phyloP scores from a whole-genome alignment of 2,329 filamentous ascomycete species.

The Thielaviopsis musarum region DNA sequence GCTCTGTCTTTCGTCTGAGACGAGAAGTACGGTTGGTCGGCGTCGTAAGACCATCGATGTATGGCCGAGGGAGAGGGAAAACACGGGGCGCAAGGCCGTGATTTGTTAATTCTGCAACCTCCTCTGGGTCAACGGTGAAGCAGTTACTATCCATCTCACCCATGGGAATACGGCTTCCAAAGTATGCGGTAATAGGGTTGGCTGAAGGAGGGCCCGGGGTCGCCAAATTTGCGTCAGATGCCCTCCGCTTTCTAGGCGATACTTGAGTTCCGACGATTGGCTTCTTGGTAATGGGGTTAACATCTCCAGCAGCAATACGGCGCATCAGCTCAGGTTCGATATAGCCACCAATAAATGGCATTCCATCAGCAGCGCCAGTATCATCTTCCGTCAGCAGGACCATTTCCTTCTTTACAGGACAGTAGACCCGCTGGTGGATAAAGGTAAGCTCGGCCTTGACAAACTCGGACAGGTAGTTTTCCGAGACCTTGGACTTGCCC shows the following conservation, averaged over 20 bases:
- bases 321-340: constrained; percentile 53
- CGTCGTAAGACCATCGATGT: constrained; percentile 25
- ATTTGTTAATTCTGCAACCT: constrained; percentile 30
- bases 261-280: constrained; percentile 29
- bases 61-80: constrained; percentile 41
- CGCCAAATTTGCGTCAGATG: constrained; percentile 14
- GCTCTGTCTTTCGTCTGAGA: constrained; percentile 35
- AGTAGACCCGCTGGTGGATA: constrained; percentile 87
- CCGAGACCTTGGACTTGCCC: constrained; percentile 64
- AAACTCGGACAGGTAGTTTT: constrained; percentile 67
- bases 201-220: constrained; percentile 14
- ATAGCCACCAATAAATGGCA: constrained; percentile 66
- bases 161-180: constrained; percentile 34
- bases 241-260: constrained; percentile 16
- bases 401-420: constrained; percentile 51
- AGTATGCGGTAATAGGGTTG: constrained; percentile 39
- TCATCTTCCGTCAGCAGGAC: constrained; percentile 57
- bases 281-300: constrained; percentile 80
- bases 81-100: constrained; percentile 36
- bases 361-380: constrained; percentile 46
- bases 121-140: constrained; percentile 34
- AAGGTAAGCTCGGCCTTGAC: constrained; percentile 83
- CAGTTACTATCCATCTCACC: constrained; percentile 48
- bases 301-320: constrained; percentile 61
- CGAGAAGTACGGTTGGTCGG: constrained; percentile 19